These are phyloP conservation scores for Talaromyces piceae DNA, from an alignment of 2,329 filamentous ascomycete species.

Conservation along the genomic window DNA sequence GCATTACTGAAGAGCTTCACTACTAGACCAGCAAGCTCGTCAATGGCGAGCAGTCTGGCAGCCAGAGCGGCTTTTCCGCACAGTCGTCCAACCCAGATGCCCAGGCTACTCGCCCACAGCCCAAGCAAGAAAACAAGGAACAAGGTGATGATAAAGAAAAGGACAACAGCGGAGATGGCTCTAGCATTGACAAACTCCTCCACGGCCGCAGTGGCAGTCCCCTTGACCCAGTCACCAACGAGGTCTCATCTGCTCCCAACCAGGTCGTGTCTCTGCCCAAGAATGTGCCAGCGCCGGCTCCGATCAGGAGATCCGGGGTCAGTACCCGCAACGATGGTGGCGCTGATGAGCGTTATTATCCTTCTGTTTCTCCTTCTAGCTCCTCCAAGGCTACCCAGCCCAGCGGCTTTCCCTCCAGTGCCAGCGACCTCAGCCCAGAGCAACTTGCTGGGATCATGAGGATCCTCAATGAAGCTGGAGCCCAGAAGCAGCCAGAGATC, in stretches of 20 bases:
- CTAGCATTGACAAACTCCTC: not conserved
- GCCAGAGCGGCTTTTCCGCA: conserved; percentile 11
- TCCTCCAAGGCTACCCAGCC: not conserved
- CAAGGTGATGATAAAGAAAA: not conserved
- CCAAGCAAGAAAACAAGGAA: not conserved
- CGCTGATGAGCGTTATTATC: not conserved
- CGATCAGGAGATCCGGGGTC: not conserved
- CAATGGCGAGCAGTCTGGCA: conserved; percentile 9
- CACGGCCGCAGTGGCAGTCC: not conserved
- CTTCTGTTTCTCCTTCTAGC: not conserved
- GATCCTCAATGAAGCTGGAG: not conserved
- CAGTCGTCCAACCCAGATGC: conserved; percentile 16
- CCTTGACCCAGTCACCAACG: not conserved
- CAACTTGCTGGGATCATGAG: not conserved
- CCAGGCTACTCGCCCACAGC: not conserved
- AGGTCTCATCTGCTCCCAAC: not conserved
- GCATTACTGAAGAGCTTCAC: not conserved
- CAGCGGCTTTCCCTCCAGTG: not conserved
- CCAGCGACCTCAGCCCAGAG: not conserved
- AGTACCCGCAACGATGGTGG: not conserved
- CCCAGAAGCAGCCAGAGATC: not conserved
- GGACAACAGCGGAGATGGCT: not conserved
- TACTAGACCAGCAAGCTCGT: conserved; percentile 6
- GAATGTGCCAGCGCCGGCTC: not conserved
- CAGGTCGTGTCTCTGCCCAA: not conserved